Evolutionary conservation across 805 yeast genomes (phyloP), one percentile per base, ranked within the genome.

Genomic region (Saturnispora mendoncae): DNA sequence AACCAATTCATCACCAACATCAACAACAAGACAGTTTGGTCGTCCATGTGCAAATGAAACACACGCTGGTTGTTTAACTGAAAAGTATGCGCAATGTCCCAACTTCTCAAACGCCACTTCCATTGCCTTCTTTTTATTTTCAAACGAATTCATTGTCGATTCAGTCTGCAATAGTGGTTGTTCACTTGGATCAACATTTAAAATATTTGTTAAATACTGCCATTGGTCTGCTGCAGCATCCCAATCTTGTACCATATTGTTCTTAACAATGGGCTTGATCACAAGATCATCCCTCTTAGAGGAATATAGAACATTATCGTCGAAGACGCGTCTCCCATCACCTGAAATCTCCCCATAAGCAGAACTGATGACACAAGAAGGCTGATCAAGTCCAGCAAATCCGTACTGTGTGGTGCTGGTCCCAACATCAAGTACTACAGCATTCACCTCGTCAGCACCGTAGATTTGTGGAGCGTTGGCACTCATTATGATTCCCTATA

Each of bases 371-470:
- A 83, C 74, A 4, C 78, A 65, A 48, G 80, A 74, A 10, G 98
- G 98, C 41, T 76, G 71, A 56, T 88, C 96, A 43, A 86, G 90
- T 9, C 97, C 97, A 3, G 97, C 88, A 60, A 76, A 87, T 1
- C 98, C 98, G 15, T 81, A 76, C 41, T 90, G 76, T 6, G 96
- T 86, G 45, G 76, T 66, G 46, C 70, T 76, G 9, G 95, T 80
- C 27, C 97, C 97, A 2, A 95, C 88, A 55, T 92, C 97, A 20
- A 90, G 68, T 26, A 90, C 94, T 2, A 92, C 71, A 21, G 97
- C 95, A 48, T 86, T 78, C 48, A 92, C 80, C 59, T 90, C 98
- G 63, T 90, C 92, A 17, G 76, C 78, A 21, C 78, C 78, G 48
- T 71, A 73, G 1, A 71, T 69, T 49, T 71, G 77, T 26, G 72